A percentile compares a stretch with the other conserved stretches of the same genome.
These are phyloP conservation scores for Nemania diffusa DNA, from an alignment of 2,329 filamentous ascomycete species.

Conservation along the genomic window DNA sequence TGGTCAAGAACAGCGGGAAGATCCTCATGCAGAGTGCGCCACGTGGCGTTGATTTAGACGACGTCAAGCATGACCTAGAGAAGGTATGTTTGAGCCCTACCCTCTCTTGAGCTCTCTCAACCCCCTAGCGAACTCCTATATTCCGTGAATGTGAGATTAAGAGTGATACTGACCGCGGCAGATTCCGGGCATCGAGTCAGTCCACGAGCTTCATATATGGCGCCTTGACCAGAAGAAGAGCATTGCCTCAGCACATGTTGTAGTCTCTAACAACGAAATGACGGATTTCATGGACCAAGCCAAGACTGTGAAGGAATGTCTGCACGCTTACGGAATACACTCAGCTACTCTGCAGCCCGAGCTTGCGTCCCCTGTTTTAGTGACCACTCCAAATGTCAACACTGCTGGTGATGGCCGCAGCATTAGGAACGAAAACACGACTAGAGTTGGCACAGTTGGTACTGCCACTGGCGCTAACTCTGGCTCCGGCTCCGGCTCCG, in stretches of 20 bases:
- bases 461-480: too few relatives aligned
- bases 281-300: slow-evolving; percentile 69
- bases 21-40: slow-evolving; percentile 77
- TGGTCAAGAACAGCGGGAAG: slow-evolving; percentile 69
- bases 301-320: slow-evolving; percentile 71
- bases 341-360: slow-evolving; percentile 78
- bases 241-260: slow-evolving; percentile 75
- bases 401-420: neutral
- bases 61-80: slow-evolving; percentile 76
- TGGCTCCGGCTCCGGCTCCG: neutral
- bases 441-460: slow-evolving; percentile 13
- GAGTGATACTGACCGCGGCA: slow-evolving; percentile 47
- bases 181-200: slow-evolving; percentile 72
- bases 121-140: too few relatives aligned
- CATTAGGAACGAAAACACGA: slow-evolving; percentile 17
- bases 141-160: neutral
- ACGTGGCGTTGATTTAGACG: slow-evolving; percentile 65
- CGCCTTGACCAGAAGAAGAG: slow-evolving; percentile 75
- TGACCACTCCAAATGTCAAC: slow-evolving; percentile 5
- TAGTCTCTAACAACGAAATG: slow-evolving; percentile 68
- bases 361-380: slow-evolving; percentile 37
- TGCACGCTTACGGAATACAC: slow-evolving; percentile 79
- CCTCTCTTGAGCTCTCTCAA: neutral
- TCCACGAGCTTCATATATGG: slow-evolving; percentile 82
- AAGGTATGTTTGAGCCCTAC: slow-evolving; percentile 54